These are phyloP conservation scores for Penicillium freii DNA, from an alignment of 2,329 filamentous ascomycete genomes.

Conservation along the genomic window DNA sequence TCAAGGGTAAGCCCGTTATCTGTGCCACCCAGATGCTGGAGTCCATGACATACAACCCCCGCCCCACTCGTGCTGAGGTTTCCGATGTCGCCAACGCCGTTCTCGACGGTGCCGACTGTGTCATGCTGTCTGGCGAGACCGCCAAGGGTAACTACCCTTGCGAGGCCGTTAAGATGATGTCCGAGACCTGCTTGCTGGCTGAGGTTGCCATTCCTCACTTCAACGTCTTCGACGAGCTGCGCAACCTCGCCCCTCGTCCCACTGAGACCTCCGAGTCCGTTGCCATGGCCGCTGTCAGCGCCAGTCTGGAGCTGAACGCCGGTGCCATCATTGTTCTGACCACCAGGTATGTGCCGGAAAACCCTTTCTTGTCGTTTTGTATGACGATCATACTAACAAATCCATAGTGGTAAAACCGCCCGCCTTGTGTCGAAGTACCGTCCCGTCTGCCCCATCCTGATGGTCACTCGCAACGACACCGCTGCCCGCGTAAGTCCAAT, in stretches of 20 bases:
- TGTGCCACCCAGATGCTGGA: conserved; percentile 99
- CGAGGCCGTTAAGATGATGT: conserved; percentile 95
- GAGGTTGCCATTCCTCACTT: conserved; percentile 98
- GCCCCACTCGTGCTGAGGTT: conserved; percentile 96
- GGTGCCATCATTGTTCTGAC: conserved; percentile 95
- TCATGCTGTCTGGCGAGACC: conserved; percentile 99
- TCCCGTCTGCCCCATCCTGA: conserved; percentile 98
- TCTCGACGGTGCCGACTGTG: conserved; percentile 95
- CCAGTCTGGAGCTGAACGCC: conserved; percentile 92
- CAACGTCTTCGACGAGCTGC: conserved; percentile 93
- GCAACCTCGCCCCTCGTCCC: conserved; percentile 76
- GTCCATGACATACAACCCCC: conserved; percentile 99
- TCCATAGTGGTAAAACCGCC: conserved; percentile 75
- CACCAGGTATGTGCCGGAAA: conserved; percentile 61
- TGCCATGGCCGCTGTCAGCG: conserved; percentile 93
- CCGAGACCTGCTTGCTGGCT: conserved; percentile 92
- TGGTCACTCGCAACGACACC: conserved; percentile 85
- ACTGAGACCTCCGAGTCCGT: conserved; percentile 89
- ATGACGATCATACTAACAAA: conserved; percentile 21
- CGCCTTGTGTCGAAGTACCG: conserved; percentile 97
- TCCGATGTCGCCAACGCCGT: conserved; percentile 98
- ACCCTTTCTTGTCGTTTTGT: neutral
- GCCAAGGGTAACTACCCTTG: conserved; percentile 94
- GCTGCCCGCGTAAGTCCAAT: conserved; percentile 64
- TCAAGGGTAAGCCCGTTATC: conserved; percentile 97